A percentile compares a stretch with the other conserved stretches of the same genome.
Conservation (phyloP, 345 rosid species). For the Gossypium herbaceum region DNA sequence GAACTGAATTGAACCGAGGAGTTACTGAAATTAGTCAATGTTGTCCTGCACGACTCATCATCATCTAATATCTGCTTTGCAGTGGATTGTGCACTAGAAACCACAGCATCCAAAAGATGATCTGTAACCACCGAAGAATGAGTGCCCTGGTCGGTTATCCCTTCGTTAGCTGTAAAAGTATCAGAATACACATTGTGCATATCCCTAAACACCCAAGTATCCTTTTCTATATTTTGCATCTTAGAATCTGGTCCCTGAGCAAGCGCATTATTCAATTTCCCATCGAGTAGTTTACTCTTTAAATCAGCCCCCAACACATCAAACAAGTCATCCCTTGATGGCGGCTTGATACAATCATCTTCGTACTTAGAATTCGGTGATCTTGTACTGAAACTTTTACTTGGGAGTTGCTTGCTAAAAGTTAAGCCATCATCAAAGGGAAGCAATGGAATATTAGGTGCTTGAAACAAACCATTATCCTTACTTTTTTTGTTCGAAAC, state of each 20-base stretch:
- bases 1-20: slow-evolving; percentile 48
- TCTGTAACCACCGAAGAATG: slow-evolving; percentile 39
- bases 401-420: slow-evolving; percentile 20
- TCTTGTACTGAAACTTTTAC: slow-evolving; percentile 25
- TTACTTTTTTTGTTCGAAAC: slow-evolving; percentile 25
- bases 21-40: slow-evolving; percentile 58
- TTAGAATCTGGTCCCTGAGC: slow-evolving; percentile 23
- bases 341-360: slow-evolving; percentile 31
- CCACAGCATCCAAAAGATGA: slow-evolving; percentile 92
- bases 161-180: slow-evolving; percentile 35
- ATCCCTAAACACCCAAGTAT: slow-evolving; percentile 30
- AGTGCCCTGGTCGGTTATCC: slow-evolving; percentile 28
- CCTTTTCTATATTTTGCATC: slow-evolving; percentile 32
- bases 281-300: slow-evolving; percentile 48
- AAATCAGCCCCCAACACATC: slow-evolving; percentile 74
- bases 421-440: slow-evolving; percentile 20
- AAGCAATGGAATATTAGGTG: slow-evolving; percentile 18
- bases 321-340: slow-evolving; percentile 69
- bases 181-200: slow-evolving; percentile 35
- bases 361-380: slow-evolving; percentile 21
- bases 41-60: slow-evolving; percentile 58
- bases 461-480: slow-evolving; percentile 30
- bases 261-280: slow-evolving; percentile 29
- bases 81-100: slow-evolving; percentile 50
- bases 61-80: slow-evolving; percentile 73